These are phyloP conservation scores for Asterochloris sp. DNA, from an alignment of 139 green algal genomes.

Conservation along the genomic window DNA sequence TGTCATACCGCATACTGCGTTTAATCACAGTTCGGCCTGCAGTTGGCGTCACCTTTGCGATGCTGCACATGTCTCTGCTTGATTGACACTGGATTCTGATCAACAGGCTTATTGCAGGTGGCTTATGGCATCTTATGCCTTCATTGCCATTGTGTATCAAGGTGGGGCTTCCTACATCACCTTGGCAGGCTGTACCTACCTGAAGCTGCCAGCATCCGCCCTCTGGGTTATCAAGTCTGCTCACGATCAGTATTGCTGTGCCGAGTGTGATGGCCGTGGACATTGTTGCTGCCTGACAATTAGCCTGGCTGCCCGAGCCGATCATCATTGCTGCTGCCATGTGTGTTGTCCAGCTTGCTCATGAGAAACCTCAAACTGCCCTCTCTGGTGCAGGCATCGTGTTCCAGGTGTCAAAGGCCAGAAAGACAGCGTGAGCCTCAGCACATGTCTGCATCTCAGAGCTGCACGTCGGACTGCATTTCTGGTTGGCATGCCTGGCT, in stretches of 20 bases:
- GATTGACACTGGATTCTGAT: background rate
- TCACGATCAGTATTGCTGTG: no score
- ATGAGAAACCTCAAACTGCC: no score
- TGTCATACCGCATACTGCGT: background rate
- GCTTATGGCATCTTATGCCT: conserved; percentile 16
- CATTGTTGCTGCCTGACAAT: no score
- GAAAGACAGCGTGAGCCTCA: conserved; percentile 6
- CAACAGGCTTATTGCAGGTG: background rate
- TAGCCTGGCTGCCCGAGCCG: no score
- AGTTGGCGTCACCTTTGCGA: background rate
- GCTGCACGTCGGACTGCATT: background rate
- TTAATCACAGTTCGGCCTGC: background rate
- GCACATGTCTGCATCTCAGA: background rate
- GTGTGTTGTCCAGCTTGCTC: no score
- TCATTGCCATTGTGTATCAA: conserved; percentile 17
- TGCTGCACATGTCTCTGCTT: background rate
- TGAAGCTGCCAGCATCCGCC: no score
- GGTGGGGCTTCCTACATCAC: no score
- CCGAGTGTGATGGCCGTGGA: no score
- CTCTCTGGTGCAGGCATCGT: conserved; percentile 6
- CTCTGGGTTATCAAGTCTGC: no score
- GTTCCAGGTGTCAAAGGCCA: conserved; percentile 1
- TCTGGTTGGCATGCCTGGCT: background rate
- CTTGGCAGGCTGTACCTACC: no score
- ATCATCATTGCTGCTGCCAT: no score